Conservation (phyloP, 2,329 filamentous ascomycete genomes). For the Aspergillus vadensis region DNA sequence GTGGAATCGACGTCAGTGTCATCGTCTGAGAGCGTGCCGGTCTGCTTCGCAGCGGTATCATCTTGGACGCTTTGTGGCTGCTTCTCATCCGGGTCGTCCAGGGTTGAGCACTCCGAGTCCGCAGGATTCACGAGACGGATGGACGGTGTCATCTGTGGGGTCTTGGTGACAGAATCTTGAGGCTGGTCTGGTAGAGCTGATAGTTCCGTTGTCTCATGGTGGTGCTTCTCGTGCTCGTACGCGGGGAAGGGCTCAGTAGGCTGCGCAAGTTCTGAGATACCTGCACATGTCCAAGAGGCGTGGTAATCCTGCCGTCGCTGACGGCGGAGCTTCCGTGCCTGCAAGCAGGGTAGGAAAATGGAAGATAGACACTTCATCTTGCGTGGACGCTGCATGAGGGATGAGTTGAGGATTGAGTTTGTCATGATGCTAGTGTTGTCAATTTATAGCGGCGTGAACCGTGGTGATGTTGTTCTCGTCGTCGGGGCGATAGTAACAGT, state of each 20-base stretch:
- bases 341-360: conserved; percentile 1
- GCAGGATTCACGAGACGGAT: conserved; percentile 20
- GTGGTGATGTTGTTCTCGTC: not conserved
- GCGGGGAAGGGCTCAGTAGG: not conserved
- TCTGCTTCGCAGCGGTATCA: not conserved
- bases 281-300: conserved; percentile 5
- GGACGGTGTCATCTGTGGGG: conserved; percentile 10
- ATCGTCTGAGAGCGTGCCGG: not conserved
- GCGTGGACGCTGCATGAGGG: conserved; percentile 1
- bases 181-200: not conserved
- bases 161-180: not conserved
- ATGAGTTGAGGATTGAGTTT: not conserved
- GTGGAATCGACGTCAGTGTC: conserved; percentile 4
- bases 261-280: conserved; percentile 1
- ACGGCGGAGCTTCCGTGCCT: conserved; percentile 4
- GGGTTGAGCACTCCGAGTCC: conserved; percentile 14
- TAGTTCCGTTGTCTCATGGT: not conserved
- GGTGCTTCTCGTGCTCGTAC: not conserved
- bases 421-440: conserved; percentile 2
- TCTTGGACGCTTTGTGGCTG: not conserved
- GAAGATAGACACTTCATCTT: conserved; percentile 1
- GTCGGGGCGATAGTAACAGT: not conserved
- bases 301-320: conserved; percentile 3
- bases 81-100: not conserved
- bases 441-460: not conserved